Base-by-base conservation (phyloP, 495 filamentous ascomycete genomes). In the Penicillium silybi region DNA sequence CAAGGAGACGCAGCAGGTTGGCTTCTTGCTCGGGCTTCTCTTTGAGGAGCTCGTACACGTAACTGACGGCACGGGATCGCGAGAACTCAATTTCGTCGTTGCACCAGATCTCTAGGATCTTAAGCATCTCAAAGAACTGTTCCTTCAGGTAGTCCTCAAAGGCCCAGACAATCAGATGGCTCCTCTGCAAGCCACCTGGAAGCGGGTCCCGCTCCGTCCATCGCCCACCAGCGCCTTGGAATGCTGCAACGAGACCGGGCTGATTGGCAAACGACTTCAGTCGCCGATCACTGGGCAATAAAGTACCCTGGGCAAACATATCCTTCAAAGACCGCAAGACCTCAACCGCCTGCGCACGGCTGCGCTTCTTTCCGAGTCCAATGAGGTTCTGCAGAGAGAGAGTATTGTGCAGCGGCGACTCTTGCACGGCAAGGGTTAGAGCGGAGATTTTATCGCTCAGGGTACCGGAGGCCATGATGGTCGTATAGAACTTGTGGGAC, bases 1-100 rank as follows among this genome's bases (percentile, higher is more conserved):
- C 89, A 44, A 98, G 66, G 32, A 98, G 74, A 38, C 95, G 81
- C 42, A 98, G 76, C 38, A 98, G 76, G 64, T 98, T 98, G 29
- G 91, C 85, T 68, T 98, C 93, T 64, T 98, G 95, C 67, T 98
- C 93, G 1, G 93, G 93, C 69, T 97, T 98, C 68, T 93, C 90
- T 65, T 87, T 90, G 26, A 98, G 77, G 13, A 98, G 75, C 55
- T 93, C 90, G 61, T 81, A 96, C 26, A 96, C 85, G 46, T 92
- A 92, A 44, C 88, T 91, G 15, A 97, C 74, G 13, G 92, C 88
- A 50, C 89, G 84, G 17, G 83, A 85, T 49, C 92, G 81, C 15
- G 95, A 88, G 67, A 91, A 96, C 59, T 91, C 89, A 37, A 98
- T 85, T 69, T 97, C 92, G 60, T 98, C 93, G 44, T 85, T 87